Percentiles rank a stretch among this genome's conserved stretches.
These are phyloP conservation scores for Starmerella khaoyaiensis DNA, from an alignment of 805 yeast species.

Conservation along the genomic window DNA sequence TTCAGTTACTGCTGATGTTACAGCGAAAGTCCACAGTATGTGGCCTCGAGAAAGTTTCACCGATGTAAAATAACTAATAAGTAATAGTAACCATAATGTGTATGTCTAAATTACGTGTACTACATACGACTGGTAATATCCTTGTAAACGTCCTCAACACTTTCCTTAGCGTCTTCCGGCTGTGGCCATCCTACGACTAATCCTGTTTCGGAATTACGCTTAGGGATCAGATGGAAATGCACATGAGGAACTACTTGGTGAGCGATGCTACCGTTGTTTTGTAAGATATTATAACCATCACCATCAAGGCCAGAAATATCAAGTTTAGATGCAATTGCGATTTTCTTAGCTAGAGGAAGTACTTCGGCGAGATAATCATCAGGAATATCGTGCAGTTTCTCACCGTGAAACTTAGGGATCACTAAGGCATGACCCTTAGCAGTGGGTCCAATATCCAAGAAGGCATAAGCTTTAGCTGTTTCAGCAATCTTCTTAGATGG, in stretches of 20 bases:
- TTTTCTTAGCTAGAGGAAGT: conserved; percentile 76
- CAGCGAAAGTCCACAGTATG: neutral
- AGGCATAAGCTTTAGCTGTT: conserved; percentile 65
- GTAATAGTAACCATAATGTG: neutral
- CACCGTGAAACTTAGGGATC: conserved; percentile 90
- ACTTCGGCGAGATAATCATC: conserved; percentile 81
- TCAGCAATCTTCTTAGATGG: conserved; percentile 86
- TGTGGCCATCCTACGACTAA: conserved; percentile 93
- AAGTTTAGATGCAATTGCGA: conserved; percentile 55
- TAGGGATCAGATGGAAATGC: conserved; percentile 93
- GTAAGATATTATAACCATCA: conserved; percentile 74
- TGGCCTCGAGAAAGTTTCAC: neutral
- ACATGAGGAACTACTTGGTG: conserved; percentile 95
- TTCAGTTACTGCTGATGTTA: conserved; percentile 7
- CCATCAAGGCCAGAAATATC: conserved; percentile 44
- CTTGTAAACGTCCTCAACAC: conserved; percentile 51
- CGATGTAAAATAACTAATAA: neutral
- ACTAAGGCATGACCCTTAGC: conserved; percentile 78
- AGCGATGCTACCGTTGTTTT: conserved; percentile 89
- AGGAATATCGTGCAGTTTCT: conserved; percentile 79
- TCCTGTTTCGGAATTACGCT: conserved; percentile 59
- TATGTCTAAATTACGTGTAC: no score
- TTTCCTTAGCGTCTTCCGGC: conserved; percentile 54
- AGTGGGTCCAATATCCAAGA: conserved; percentile 88
- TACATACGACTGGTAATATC: conserved; percentile 30